phyloP scores from a whole-genome alignment of 345 rosid genomes.

The Brassica rapa region DNA sequence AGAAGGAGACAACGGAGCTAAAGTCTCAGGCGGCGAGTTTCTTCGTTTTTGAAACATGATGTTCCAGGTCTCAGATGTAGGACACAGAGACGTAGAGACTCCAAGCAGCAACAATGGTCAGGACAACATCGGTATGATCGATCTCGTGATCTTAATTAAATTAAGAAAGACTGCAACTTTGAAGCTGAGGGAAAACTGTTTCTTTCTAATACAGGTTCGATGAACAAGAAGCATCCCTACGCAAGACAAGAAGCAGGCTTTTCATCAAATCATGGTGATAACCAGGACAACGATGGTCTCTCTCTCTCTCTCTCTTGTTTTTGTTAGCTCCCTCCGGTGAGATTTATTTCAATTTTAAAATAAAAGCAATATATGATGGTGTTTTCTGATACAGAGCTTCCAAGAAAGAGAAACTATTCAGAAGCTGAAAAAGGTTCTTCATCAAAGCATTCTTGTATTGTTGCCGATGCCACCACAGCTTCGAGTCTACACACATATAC shows the following conservation, averaged over 20 bases:
- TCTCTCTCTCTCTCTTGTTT: not conserved
- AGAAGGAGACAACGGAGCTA: not conserved
- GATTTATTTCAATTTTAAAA: not conserved
- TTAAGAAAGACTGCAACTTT: not conserved
- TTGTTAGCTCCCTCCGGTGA: not conserved
- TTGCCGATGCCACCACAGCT: conserved; percentile 14
- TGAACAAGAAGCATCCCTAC: not conserved
- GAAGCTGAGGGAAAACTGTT: not conserved
- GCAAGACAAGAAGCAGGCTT: conserved; percentile 18
- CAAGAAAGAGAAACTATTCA: conserved; percentile 19
- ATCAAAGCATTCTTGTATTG: conserved; percentile 1
- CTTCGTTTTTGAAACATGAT: conserved; percentile 6
- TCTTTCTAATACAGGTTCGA: conserved; percentile 13
- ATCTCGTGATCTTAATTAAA: not conserved
- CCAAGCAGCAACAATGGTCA: conserved; percentile 20
- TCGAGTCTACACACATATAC: conserved; percentile 19
- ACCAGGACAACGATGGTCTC: conserved; percentile 13
- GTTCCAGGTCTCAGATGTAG: conserved; percentile 17
- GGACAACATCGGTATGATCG: conserved; percentile 21
- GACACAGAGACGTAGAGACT: conserved; percentile 8
- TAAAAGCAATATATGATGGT: not conserved
- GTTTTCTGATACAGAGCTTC: conserved; percentile 26
- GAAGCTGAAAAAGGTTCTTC: not conserved
- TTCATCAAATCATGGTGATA: conserved; percentile 10
- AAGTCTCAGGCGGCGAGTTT: not conserved